phyloP scores from a whole-genome alignment of 2,329 filamentous ascomycete species.

The Claviceps pusilla region DNA sequence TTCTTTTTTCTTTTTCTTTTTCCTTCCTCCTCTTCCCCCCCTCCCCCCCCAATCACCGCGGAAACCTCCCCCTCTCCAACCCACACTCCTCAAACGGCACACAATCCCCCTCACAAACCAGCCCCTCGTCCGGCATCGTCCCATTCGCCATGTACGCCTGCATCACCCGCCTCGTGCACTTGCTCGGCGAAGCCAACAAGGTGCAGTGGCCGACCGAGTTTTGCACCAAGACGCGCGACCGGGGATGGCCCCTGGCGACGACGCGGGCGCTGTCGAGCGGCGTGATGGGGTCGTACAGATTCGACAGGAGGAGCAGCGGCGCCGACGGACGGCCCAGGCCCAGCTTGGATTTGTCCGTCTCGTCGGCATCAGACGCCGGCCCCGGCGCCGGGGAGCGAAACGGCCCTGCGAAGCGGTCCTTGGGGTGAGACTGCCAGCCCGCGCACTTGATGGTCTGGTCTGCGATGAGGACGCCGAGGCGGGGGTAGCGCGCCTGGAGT shows the following conservation, averaged over 20 bases:
- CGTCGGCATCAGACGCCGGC: constrained; percentile 3
- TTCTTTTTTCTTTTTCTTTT: no score
- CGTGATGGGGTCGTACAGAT: constrained; percentile 25
- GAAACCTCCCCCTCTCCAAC: not conserved
- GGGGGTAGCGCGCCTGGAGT: constrained; percentile 11
- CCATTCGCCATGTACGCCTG: constrained; percentile 10
- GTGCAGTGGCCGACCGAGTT: constrained; percentile 10
- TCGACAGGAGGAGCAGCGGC: constrained; percentile 25
- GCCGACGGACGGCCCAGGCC: constrained; percentile 17
- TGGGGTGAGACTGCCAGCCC: constrained; percentile 18
- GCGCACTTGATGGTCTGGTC: constrained; percentile 16
- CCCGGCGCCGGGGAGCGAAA: constrained; percentile 6
- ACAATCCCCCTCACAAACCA: constrained; percentile 9
- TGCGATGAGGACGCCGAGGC: constrained; percentile 14
- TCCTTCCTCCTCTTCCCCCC: no score
- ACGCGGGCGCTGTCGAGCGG: constrained; percentile 21
- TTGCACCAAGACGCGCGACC: constrained; percentile 10
- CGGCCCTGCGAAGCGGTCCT: constrained; percentile 18
- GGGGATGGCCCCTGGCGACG: constrained; percentile 7
- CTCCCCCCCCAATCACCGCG: not conserved
- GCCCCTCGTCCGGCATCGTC: constrained; percentile 8
- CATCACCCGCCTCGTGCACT: constrained; percentile 6
- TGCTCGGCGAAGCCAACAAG: constrained; percentile 4
- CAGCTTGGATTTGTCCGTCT: constrained; percentile 2
- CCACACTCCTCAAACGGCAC: constrained; percentile 1